phyloP scores from a whole-genome alignment of 768 basidiomycete genomes.

The Saitozyma sp. region DNA sequence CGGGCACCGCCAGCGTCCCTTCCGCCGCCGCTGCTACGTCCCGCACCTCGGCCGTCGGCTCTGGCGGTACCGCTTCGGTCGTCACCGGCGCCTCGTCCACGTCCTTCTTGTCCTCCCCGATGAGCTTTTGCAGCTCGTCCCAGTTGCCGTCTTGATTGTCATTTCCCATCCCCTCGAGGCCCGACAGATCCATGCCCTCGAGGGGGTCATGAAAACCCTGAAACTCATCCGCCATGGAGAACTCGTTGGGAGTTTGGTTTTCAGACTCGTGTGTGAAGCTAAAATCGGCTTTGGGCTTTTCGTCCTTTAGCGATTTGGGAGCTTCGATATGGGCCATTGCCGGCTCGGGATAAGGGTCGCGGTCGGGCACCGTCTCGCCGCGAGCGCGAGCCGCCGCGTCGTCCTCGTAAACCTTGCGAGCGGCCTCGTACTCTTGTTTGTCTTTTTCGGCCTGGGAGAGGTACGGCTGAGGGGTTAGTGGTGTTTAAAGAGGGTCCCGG shows the following conservation, averaged over 20 bases:
- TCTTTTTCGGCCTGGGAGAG: slow-evolving; percentile 90
- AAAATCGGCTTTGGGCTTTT: background rate
- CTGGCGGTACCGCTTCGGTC: background rate
- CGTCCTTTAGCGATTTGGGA: slow-evolving; percentile 5
- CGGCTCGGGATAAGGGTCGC: slow-evolving; percentile 63
- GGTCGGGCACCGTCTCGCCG: slow-evolving; percentile 62
- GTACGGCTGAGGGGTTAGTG: slow-evolving; percentile 66
- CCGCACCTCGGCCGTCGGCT: background rate
- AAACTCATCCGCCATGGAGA: slow-evolving; percentile 25
- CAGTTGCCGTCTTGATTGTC: slow-evolving; percentile 26
- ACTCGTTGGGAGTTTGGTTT: background rate
- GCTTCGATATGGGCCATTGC: slow-evolving; percentile 10
- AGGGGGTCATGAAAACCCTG: slow-evolving; percentile 23
- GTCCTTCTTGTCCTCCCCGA: slow-evolving; percentile 19
- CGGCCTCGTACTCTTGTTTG: slow-evolving; percentile 88
- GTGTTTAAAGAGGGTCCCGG: background rate
- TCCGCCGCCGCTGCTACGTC: slow-evolving; percentile 2
- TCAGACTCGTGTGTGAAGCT: slow-evolving; percentile 6
- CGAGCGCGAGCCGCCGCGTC: slow-evolving; percentile 43
- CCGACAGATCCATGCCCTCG: slow-evolving; percentile 22
- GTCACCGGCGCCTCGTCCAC: slow-evolving; percentile 2
- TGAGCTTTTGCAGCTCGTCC: slow-evolving; percentile 36
- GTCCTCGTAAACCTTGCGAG: slow-evolving; percentile 82
- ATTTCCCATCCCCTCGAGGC: slow-evolving; percentile 20
- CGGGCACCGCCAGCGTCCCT: background rate